These are phyloP conservation scores for Berkeleyomyces basicola DNA, from an alignment of 2,329 filamentous ascomycete genomes.

Conservation along the genomic window DNA sequence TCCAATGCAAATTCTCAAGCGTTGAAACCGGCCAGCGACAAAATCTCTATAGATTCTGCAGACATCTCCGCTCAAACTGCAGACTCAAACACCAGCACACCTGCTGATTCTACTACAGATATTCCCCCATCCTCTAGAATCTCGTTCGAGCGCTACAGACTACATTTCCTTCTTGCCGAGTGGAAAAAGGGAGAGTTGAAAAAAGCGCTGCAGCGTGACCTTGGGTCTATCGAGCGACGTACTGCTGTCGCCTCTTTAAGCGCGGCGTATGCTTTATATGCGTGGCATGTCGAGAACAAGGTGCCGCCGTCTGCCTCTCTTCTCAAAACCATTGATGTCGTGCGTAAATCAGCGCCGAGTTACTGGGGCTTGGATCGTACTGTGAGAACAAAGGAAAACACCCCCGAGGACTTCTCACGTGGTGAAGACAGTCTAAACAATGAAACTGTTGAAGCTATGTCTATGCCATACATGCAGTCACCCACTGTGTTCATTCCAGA, in stretches of 20 bases:
- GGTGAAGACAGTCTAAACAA: slow-evolving; percentile 10
- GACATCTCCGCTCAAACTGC: not conserved
- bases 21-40: no score
- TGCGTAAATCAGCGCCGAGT: slow-evolving; percentile 9
- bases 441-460: slow-evolving; percentile 10
- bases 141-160: slow-evolving; percentile 7
- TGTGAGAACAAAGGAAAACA: slow-evolving; percentile 4
- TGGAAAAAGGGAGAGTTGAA: slow-evolving; percentile 12
- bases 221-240: slow-evolving; percentile 9
- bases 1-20: not conserved
- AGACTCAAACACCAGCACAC: not conserved
- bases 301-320: not conserved
- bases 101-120: not conserved
- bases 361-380: slow-evolving; percentile 7
- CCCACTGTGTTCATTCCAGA: slow-evolving; percentile 20
- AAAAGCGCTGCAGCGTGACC: slow-evolving; percentile 9
- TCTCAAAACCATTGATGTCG: slow-evolving; percentile 2
- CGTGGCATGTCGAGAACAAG: slow-evolving; percentile 8
- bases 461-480: slow-evolving; percentile 14
- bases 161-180: slow-evolving; percentile 9
- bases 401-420: slow-evolving; percentile 7
- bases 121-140: not conserved
- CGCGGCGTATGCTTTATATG: slow-evolving; percentile 5
- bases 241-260: slow-evolving; percentile 9
- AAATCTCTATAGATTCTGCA: not conserved